Evolutionary conservation across 495 filamentous ascomycete species (phyloP).

Genomic region (Clohesyomyces aquaticus): DNA sequence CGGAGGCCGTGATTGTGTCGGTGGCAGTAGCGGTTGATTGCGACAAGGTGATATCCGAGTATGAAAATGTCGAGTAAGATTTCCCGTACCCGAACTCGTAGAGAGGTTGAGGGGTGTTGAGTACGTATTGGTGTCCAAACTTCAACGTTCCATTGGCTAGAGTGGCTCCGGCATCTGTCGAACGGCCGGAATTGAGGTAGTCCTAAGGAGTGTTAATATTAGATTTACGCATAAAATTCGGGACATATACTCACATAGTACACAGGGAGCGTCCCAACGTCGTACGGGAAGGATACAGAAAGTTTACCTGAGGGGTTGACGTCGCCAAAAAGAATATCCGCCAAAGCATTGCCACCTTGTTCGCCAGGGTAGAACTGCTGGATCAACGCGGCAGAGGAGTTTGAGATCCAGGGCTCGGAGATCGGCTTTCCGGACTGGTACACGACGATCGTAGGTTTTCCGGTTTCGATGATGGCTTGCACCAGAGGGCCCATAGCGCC

Average conservation of each 20-base stretch:
- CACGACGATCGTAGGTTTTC: constrained; percentile 69
- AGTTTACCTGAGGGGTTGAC: constrained; percentile 49
- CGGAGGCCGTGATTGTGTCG: constrained; percentile 50
- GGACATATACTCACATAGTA: no score
- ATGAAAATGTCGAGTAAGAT: constrained; percentile 77
- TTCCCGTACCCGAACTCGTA: constrained; percentile 70
- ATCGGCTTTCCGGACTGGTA: constrained; percentile 72
- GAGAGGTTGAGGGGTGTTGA: constrained; percentile 59
- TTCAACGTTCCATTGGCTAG: constrained; percentile 61
- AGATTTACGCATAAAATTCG: no score
- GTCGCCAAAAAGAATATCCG: constrained; percentile 43
- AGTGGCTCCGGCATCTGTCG: constrained; percentile 51
- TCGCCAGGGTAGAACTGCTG: constrained; percentile 76
- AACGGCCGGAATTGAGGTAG: constrained; percentile 67
- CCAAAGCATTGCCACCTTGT: constrained; percentile 50
- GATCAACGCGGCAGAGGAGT: constrained; percentile 60
- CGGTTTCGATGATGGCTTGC: constrained; percentile 64
- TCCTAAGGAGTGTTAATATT: no score
- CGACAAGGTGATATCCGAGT: constrained; percentile 62
- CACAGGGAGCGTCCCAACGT: constrained; percentile 66
- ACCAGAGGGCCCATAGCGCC: constrained; percentile 70
- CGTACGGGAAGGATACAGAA: constrained; percentile 61
- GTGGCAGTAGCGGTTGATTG: constrained; percentile 53
- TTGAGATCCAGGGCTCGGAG: constrained; percentile 68
- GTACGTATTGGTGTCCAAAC: constrained; percentile 69